Evolutionary conservation across 176 grass and related monocot species (phyloP), one percentile per base, ranked within the genome.

Genomic region (Chrysopogon serrulatus): DNA sequence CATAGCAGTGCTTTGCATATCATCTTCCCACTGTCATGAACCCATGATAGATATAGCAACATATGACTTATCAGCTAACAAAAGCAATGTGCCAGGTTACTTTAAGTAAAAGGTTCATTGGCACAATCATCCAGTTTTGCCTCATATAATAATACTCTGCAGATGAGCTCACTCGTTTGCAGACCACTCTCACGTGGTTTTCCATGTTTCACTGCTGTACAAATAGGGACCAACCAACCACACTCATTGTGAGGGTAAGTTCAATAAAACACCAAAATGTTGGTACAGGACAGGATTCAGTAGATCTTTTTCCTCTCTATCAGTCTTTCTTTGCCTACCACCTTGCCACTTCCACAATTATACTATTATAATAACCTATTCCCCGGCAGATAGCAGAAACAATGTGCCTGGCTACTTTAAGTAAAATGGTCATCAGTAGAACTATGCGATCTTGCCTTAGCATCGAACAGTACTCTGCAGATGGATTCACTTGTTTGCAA

Each of bases 101-200:
- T 67, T 86, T 78, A 86, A 44, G 47, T 39, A 79, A 80, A 79
- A 87, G 71, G 33, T 5, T 14, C 31, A 66, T 84, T 18, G 51
- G 8, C 36, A 42, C 23, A 81, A 57, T 51, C 47, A 65, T 24
- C 21, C 15, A 39, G 43, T 42, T 57, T 91, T 65, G 82, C 72
- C 76, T 90, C 87, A 77, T 88, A 8, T 56, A 82, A 82, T 77
- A 92, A 74, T 54, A 81, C 72, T 81, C 76, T 87, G 42, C 17
- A 49, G 59, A 92, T 26, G 8, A 85, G 84, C 33, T 86, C 71
- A 7, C 60, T 53, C 62, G 75, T 71, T 44, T 60, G 79, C 44
- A 92, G 61, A 65, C 94, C 89, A 84, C 60, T 30, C 12, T 63
- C 13, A 63, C 2, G 2, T 63, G 14, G 27, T 17, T 16, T 30